Evolutionary conservation across 176 grass and related monocot genomes (phyloP).

Genomic region (Elymus sibiricus): DNA sequence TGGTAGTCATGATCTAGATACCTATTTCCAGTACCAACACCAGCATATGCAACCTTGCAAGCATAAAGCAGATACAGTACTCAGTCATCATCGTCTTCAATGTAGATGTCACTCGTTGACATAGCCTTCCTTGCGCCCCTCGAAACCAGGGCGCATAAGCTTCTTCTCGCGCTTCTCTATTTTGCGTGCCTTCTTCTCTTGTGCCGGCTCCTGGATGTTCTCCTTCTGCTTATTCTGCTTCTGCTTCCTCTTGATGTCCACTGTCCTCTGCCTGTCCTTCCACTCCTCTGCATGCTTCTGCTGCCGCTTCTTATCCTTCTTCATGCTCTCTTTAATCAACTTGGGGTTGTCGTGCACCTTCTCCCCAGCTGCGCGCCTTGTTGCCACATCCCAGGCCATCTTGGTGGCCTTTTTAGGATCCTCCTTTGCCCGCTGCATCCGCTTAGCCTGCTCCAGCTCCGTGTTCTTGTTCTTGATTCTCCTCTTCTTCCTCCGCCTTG

Average conservation of each 20-base stretch:
- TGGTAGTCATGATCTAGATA: conserved; percentile 9
- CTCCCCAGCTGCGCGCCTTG: conserved; percentile 65
- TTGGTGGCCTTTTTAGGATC: conserved; percentile 67
- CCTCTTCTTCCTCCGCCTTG: conserved; percentile 61
- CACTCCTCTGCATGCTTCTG: conserved; percentile 56
- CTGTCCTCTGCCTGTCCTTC: conserved; percentile 60
- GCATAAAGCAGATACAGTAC: conserved; percentile 6
- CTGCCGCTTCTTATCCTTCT: conserved; percentile 72
- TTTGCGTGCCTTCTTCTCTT: conserved; percentile 71
- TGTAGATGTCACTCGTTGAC: conserved; percentile 48
- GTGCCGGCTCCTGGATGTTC: conserved; percentile 70
- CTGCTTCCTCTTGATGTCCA: conserved; percentile 41
- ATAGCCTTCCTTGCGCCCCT: conserved; percentile 82
- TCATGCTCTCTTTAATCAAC: conserved; percentile 79
- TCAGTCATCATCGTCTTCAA: neutral
- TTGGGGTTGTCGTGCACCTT: conserved; percentile 92
- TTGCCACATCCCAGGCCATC: conserved; percentile 71
- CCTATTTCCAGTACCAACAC: neutral
- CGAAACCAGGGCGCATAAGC: conserved; percentile 84
- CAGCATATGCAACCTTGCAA: conserved; percentile 10
- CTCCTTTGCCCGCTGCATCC: conserved; percentile 60
- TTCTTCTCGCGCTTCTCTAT: conserved; percentile 98
- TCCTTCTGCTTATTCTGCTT: conserved; percentile 61
- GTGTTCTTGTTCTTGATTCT: conserved; percentile 67
- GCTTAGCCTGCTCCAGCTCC: conserved; percentile 64